These are phyloP conservation scores for Zygotorulaspora sp. DNA, from an alignment of 805 yeast species.

Conservation along the genomic window DNA sequence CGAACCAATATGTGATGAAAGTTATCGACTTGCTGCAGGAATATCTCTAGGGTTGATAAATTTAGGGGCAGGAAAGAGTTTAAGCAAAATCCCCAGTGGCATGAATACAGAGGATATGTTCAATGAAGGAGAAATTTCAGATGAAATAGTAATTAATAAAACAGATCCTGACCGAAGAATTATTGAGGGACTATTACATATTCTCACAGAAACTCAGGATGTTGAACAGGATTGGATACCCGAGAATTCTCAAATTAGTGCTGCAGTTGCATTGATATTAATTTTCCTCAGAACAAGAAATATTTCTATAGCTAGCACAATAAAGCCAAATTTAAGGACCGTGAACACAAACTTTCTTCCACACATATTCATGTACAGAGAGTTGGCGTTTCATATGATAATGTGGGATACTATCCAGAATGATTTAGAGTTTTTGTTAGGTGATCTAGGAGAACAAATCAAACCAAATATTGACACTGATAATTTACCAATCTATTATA, in stretches of 20 bases:
- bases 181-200: slow-evolving; percentile 42
- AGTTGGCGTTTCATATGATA: slow-evolving; percentile 59
- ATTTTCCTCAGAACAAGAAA: slow-evolving; percentile 69
- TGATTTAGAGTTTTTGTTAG: slow-evolving; percentile 30
- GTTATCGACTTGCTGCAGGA: slow-evolving; percentile 84
- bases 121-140: slow-evolving; percentile 55
- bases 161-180: slow-evolving; percentile 25
- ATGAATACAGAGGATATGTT: slow-evolving; percentile 57
- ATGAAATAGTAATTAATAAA: slow-evolving; percentile 1
- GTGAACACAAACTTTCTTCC: slow-evolving; percentile 50
- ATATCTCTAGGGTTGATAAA: slow-evolving; percentile 81
- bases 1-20: slow-evolving; percentile 57
- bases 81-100: slow-evolving; percentile 24
- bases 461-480: slow-evolving; percentile 47
- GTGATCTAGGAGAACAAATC: slow-evolving; percentile 9
- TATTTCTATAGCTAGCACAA: slow-evolving; percentile 50
- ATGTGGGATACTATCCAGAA: slow-evolving; percentile 64
- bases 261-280: slow-evolving; percentile 68
- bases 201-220: slow-evolving; percentile 21
- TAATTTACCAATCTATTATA: slow-evolving; percentile 55
- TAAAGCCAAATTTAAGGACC: slow-evolving; percentile 55
- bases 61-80: slow-evolving; percentile 62
- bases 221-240: slow-evolving; percentile 31
- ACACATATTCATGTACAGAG: slow-evolving; percentile 62
- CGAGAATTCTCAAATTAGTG: slow-evolving; percentile 52